A percentile compares a stretch with the other conserved stretches of the same genome.
Evolutionary conservation across 2,329 filamentous ascomycete species (phyloP).

Genomic region (Paecilomyces formosus): DNA sequence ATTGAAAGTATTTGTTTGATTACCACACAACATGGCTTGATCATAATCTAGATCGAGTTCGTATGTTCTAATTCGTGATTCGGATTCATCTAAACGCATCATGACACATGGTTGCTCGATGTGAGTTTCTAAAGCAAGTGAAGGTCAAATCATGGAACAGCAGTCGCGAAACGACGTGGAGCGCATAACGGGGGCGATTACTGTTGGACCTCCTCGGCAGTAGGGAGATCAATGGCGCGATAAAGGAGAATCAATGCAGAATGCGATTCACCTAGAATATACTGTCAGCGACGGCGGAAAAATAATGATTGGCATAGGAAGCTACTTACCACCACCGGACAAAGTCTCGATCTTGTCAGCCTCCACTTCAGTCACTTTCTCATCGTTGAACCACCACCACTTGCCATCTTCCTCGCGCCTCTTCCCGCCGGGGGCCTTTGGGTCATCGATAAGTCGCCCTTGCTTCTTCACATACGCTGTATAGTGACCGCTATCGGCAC

Average conservation of each 20-base stretch:
- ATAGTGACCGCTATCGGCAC: conserved; percentile 96
- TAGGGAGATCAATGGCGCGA: conserved; percentile 42
- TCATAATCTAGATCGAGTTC: neutral
- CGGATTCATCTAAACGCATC: neutral
- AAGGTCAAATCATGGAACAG: neutral
- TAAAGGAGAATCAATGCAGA: conserved; percentile 46
- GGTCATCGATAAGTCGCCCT: conserved; percentile 53
- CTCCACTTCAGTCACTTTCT: conserved; percentile 89
- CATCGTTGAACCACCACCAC: conserved; percentile 99
- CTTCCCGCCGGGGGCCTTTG: conserved; percentile 61
- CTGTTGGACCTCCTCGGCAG: conserved; percentile 24
- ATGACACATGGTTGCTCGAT: neutral
- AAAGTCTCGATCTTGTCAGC: conserved; percentile 85
- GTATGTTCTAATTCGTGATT: neutral
- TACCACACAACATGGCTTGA: neutral
- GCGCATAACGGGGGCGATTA: neutral
- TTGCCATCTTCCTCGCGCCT: conserved; percentile 77
- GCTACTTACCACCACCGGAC: conserved; percentile 67
- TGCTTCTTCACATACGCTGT: conserved; percentile 96
- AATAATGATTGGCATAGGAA: conserved; percentile 5
- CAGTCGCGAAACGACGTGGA: neutral
- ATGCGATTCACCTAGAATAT: conserved; percentile 38
- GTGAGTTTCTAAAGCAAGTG: neutral
- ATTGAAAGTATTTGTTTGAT: neutral
- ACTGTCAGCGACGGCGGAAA: conserved; percentile 10